Conservation (phyloP, 2,329 filamentous ascomycete species). For the Sporothrix schenckii region DNA sequence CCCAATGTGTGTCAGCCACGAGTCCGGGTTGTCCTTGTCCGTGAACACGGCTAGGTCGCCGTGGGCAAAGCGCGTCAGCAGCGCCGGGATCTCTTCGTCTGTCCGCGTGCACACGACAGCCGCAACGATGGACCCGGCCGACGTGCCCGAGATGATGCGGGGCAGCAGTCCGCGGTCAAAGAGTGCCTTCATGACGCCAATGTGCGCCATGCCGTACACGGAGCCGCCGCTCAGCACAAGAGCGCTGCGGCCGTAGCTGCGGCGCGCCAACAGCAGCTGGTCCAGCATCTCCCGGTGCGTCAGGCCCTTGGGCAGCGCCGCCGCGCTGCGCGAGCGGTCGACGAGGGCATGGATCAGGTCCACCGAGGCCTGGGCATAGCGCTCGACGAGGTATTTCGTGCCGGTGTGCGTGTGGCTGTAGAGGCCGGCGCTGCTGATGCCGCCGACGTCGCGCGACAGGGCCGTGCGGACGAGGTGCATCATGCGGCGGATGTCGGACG, state of each 20-base stretch:
- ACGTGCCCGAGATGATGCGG: slow-evolving; percentile 84
- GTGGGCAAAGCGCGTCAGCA: slow-evolving; percentile 72
- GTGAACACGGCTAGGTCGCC: slow-evolving; percentile 84
- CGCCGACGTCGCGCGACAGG: slow-evolving; percentile 77
- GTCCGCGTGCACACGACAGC: slow-evolving; percentile 76
- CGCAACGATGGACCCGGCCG: slow-evolving; percentile 83
- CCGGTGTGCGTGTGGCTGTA: slow-evolving; percentile 85
- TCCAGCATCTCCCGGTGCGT: slow-evolving; percentile 66
- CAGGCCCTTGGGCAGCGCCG: slow-evolving; percentile 54
- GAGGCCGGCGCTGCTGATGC: slow-evolving; percentile 79
- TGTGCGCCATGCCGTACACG: slow-evolving; percentile 90
- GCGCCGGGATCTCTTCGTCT: slow-evolving; percentile 73
- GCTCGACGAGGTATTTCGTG: slow-evolving; percentile 84
- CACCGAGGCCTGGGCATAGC: slow-evolving; percentile 79
- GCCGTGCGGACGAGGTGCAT: slow-evolving; percentile 78
- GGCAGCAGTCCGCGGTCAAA: slow-evolving; percentile 76
- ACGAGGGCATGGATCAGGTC: slow-evolving; percentile 74
- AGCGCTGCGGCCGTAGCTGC: slow-evolving; percentile 83
- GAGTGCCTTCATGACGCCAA: slow-evolving; percentile 81
- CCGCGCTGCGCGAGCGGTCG: slow-evolving; percentile 53
- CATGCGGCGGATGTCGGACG: slow-evolving; percentile 74
- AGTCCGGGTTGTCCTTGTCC: slow-evolving; percentile 59
- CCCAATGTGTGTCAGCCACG: slow-evolving; percentile 68
- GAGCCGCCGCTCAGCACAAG: slow-evolving; percentile 82
- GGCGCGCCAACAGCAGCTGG: slow-evolving; percentile 69